A percentile compares a stretch with the other conserved stretches of the same genome.
Conservation (phyloP, 257 asterid genomes). For the Avicennia marina region DNA sequence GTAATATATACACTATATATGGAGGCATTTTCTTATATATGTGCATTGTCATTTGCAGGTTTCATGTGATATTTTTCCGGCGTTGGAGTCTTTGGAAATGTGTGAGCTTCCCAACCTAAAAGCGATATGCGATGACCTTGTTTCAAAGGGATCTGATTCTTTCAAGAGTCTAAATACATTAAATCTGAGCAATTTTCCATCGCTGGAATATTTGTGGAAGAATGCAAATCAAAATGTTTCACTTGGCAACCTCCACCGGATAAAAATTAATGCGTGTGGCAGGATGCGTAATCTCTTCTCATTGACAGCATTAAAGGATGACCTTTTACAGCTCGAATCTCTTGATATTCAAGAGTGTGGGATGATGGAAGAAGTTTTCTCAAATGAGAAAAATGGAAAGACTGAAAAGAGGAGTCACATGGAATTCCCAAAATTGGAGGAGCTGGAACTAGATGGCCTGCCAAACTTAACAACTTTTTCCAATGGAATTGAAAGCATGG, state of each 20-base stretch:
- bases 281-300: not conserved
- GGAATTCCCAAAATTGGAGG: slow-evolving; percentile 5
- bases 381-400: no score
- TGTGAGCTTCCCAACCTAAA: not conserved
- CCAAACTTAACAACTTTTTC: not conserved
- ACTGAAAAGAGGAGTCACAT: not conserved
- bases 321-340: not conserved
- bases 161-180: not conserved
- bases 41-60: no score
- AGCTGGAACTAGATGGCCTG: not conserved
- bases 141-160: not conserved
- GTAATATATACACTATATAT: no score
- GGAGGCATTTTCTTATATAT: no score
- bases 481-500: slow-evolving; percentile 4
- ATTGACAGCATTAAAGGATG: not conserved
- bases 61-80: not conserved
- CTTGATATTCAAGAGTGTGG: not conserved
- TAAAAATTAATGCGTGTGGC: not conserved
- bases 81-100: not conserved
- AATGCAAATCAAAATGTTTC: not conserved
- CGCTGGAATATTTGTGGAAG: not conserved
- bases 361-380: slow-evolving; percentile 2
- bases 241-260: not conserved
- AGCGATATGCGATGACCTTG: not conserved
- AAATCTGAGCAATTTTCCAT: not conserved